Base-by-base conservation (phyloP, 192 early-diverging fungal species). In the Geranomyces michiganensis region DNA sequence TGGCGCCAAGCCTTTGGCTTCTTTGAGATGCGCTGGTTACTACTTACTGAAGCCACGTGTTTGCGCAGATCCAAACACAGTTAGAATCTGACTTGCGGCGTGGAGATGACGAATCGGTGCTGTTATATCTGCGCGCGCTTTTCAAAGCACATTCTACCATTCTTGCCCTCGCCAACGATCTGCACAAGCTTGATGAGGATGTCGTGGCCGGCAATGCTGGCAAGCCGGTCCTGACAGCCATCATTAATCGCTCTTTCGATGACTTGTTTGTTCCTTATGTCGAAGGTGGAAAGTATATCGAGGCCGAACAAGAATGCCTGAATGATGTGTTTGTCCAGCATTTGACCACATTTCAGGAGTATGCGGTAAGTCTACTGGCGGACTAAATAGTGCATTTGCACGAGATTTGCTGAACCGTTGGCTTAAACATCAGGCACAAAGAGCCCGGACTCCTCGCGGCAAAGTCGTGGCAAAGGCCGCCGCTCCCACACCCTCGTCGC, bases 241-340 rank as follows among this genome's bases (percentile, higher is more conserved):
- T 90, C 26, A 71, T 96, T 56, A 90, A 95, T 69, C 91, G 94
- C 36, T 95, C 90, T 73, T 90, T 95, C 77, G 93, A 94, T 61
- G 96, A 98, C 70, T 84, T 98, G 59, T 98, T 95, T 79, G 92
- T 97, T 30, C 92, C 96, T 41, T 97, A 95, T 76, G 91, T 91
- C 19, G 92, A 94, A 48, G 93, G 90, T 17, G 87, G 92, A 66
- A 91, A 92, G 68, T 98, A 96, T 73, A 81, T 96, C 53, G 83
- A 88, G 8, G 87, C 86, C 27, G 96, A 98, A 77, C 77, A 85
- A 33, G 71, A 81, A 13, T 92, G 90, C 43, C 70, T 98, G 13
- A 73, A 71, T 41, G 90, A 94, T 31, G 77, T 88, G 10, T 90
- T 93, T 64, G 79, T 78, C 26, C 64, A 68, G 12, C 24, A 33